These are phyloP conservation scores for Apiotrichum porosum DNA, from an alignment of 1,284 basidiomycete genomes.

Conservation along the genomic window DNA sequence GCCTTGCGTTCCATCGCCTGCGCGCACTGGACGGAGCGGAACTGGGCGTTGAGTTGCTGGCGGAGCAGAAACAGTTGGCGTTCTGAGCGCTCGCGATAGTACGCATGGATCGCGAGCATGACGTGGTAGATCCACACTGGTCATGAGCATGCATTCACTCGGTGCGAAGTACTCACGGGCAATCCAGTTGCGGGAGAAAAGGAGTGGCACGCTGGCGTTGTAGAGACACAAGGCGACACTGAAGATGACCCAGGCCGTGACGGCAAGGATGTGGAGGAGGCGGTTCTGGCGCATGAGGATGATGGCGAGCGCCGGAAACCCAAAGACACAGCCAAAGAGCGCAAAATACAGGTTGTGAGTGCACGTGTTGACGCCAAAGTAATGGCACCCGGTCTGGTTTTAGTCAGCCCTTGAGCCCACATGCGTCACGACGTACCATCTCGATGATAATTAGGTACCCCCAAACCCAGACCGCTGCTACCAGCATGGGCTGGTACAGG, in stretches of 20 bases:
- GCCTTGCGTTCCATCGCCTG: slow-evolving; percentile 77
- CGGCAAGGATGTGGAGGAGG: slow-evolving; percentile 60
- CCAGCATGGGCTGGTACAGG: slow-evolving; percentile 41
- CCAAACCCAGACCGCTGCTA: slow-evolving; percentile 36
- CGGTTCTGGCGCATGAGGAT: slow-evolving; percentile 69
- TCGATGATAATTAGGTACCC: slow-evolving; percentile 34
- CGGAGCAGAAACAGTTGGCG: slow-evolving; percentile 60
- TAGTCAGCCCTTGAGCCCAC: too few species aligned
- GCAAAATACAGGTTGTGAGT: not conserved
- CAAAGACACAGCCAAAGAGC: too few species aligned
- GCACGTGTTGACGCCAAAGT: not conserved
- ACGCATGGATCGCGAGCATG: slow-evolving; percentile 44
- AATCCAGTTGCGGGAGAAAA: slow-evolving; percentile 42
- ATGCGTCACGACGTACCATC: slow-evolving; percentile 48
- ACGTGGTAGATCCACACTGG: slow-evolving; percentile 43
- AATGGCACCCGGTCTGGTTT: not conserved
- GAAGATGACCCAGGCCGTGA: slow-evolving; percentile 55
- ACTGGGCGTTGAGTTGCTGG: slow-evolving; percentile 68
- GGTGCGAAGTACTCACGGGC: slow-evolving; percentile 31
- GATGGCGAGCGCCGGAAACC: slow-evolving; percentile 67
- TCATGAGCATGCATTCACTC: not conserved
- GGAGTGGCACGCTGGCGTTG: slow-evolving; percentile 48
- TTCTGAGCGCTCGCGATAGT: slow-evolving; percentile 53
- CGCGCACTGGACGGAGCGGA: slow-evolving; percentile 70
- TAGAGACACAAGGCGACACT: not conserved